Base-by-base conservation (phyloP, 257 asterid species). In the Lycium barbarum region DNA sequence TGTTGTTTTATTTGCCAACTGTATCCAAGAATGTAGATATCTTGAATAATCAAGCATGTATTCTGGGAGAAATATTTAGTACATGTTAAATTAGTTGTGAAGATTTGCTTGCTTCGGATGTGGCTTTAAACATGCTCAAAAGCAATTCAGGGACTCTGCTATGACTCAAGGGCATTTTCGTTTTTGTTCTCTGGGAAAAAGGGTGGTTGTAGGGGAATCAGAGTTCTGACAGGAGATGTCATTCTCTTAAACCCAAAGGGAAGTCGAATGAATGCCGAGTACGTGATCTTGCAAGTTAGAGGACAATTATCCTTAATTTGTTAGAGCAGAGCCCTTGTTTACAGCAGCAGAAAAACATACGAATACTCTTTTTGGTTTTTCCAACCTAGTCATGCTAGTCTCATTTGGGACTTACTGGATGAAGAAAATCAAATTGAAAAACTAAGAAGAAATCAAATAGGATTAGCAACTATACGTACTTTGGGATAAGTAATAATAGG, bases 11-110 rank as follows among this genome's bases (percentile, higher is more conserved):
- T 76, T 51, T 51, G 63, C 63, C 45, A 58, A 76, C 15, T 76
- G 43, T 76, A 76, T 76, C 82, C 82, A 76, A 76, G 82, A 76
- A 51, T 76, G 63, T 76, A 26, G 45, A 76, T 76, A 76, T 76
- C 15, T 74, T 26, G 63, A 76, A 76, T 76, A 76, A 76, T 76
- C 63, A 35, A 76, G 82, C 82, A 26, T 76, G 82, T 51, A 76
- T 47, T 20, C 14, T 76, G 63, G 82, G 82, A 76, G 63, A 76
- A 74, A 76, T 53, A 51, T 76, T 76, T 14, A 49, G 22, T 76
- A 63, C 22, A 7, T 26, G 61, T 20, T 53, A 26, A 51, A 51
- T 76, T 51, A 76, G 82, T 76, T 26, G 43, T 12, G 9, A 51
- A 26, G 45, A 26, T 51, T 51, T 51, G 26, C 82, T 51, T 51